phyloP scores from a whole-genome alignment of 768 basidiomycete genomes.

The Mycena belliarum region DNA sequence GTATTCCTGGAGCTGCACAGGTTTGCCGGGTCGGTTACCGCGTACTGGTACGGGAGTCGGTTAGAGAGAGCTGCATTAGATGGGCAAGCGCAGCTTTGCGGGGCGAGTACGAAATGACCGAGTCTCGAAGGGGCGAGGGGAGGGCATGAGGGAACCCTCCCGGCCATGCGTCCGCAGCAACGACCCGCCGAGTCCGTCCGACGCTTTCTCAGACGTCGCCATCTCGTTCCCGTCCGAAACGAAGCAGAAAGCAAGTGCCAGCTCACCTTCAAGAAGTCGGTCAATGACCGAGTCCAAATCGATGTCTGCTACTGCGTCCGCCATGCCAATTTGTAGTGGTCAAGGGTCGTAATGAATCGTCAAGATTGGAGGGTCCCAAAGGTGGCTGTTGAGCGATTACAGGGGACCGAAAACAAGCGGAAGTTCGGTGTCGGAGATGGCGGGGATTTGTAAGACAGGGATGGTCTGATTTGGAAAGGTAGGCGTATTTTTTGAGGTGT shows the following conservation, averaged over 20 bases:
- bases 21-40: slow-evolving; percentile 97
- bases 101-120: not conserved
- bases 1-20: slow-evolving; percentile 96
- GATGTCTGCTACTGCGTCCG: slow-evolving; percentile 86
- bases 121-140: not conserved
- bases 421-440: slow-evolving; percentile 15
- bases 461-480: slow-evolving; percentile 3
- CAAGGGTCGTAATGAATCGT: slow-evolving; percentile 8
- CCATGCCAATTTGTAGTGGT: slow-evolving; percentile 45
- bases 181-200: not conserved
- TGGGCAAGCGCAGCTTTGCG: not conserved
- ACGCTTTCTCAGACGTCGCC: not conserved
- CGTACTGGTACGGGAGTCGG: slow-evolving; percentile 64
- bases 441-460: slow-evolving; percentile 15
- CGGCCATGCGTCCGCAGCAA: slow-evolving; percentile 23
- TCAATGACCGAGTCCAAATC: slow-evolving; percentile 99
- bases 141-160: not conserved
- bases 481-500: slow-evolving; percentile 6
- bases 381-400: not conserved
- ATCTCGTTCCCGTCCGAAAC: not conserved
- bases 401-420: slow-evolving; percentile 2
- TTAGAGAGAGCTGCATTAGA: not conserved
- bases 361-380: slow-evolving; percentile 4
- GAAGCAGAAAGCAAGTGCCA: slow-evolving; percentile 16
- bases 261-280: slow-evolving; percentile 94